Evolutionary conservation across 2,329 filamentous ascomycete genomes (phyloP).

Genomic region (Fusarium sp.): DNA sequence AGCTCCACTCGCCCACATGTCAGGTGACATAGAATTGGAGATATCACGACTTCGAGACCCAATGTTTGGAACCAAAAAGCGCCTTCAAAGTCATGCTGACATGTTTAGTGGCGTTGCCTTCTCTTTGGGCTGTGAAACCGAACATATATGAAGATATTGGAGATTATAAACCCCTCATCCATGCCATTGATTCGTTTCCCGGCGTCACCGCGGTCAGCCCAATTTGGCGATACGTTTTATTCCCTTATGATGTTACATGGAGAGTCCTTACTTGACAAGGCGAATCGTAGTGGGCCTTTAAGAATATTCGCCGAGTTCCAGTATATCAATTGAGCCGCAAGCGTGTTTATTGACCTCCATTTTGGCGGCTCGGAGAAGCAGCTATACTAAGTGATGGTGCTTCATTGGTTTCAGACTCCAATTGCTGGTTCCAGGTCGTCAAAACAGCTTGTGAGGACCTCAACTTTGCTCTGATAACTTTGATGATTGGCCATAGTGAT

Average conservation of each 20-base stretch:
- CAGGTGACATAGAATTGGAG: constrained; percentile 20
- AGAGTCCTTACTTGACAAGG: not conserved
- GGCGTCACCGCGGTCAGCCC: constrained; percentile 12
- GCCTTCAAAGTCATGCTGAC: constrained; percentile 28
- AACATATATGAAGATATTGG: constrained; percentile 25
- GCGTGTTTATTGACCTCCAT: constrained; percentile 11
- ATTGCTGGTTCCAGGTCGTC: constrained; percentile 23
- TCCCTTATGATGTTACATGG: not conserved
- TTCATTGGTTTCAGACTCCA: constrained; percentile 11
- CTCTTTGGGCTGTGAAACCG: constrained; percentile 21
- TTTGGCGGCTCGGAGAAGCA: not conserved
- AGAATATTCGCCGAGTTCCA: not conserved
- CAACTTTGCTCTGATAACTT: not conserved
- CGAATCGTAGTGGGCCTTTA: not conserved
- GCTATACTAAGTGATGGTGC: not conserved
- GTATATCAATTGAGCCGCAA: constrained; percentile 15
- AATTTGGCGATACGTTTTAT: constrained; percentile 8
- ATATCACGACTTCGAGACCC: constrained; percentile 3
- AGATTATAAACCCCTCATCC: constrained; percentile 5
- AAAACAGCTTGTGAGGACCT: constrained; percentile 10
- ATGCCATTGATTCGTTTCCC: not conserved
- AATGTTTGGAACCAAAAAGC: constrained; percentile 4
- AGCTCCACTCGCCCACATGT: constrained; percentile 8
- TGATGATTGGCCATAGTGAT: constrained; percentile 34
- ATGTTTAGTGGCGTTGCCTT: constrained; percentile 34